Evolutionary conservation across 148 eudicot species (phyloP).

Genomic region (Rhododendron ferrugineum): DNA sequence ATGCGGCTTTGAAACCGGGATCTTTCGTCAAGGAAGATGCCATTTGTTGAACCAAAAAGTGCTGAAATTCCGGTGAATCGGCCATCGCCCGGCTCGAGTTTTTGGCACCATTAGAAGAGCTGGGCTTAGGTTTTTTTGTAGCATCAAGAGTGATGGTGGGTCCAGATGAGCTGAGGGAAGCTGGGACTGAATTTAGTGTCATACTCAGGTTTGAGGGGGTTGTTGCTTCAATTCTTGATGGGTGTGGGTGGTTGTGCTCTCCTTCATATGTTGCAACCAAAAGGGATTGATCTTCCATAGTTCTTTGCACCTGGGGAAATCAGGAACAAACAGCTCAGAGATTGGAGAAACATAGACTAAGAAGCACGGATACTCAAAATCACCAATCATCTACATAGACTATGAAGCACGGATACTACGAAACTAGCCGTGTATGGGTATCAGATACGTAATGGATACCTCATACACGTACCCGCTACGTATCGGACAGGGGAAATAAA

Average conservation of each 20-base stretch:
- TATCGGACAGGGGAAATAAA: background rate
- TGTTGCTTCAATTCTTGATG: slow-evolving; percentile 22
- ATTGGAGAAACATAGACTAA: background rate
- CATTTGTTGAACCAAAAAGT: slow-evolving; percentile 67
- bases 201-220: slow-evolving; percentile 13
- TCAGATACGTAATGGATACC: background rate
- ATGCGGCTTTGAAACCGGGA: slow-evolving; percentile 61
- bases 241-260: slow-evolving; percentile 53
- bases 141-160: slow-evolving; percentile 27
- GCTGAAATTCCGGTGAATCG: slow-evolving; percentile 35
- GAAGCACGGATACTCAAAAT: background rate
- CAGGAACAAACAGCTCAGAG: background rate
- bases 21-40: slow-evolving; percentile 71
- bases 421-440: background rate
- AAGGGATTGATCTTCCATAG: slow-evolving; percentile 43
- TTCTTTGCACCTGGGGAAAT: slow-evolving; percentile 48
- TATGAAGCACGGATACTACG: background rate
- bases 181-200: slow-evolving; percentile 19
- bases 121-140: slow-evolving; percentile 12
- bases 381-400: background rate
- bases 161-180: slow-evolving; percentile 15
- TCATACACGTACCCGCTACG: background rate
- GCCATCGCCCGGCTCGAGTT: background rate
- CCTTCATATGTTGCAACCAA: slow-evolving; percentile 65
- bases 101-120: background rate